Base-by-base conservation (phyloP, 345 rosid species). In the Citrus sinensis region DNA sequence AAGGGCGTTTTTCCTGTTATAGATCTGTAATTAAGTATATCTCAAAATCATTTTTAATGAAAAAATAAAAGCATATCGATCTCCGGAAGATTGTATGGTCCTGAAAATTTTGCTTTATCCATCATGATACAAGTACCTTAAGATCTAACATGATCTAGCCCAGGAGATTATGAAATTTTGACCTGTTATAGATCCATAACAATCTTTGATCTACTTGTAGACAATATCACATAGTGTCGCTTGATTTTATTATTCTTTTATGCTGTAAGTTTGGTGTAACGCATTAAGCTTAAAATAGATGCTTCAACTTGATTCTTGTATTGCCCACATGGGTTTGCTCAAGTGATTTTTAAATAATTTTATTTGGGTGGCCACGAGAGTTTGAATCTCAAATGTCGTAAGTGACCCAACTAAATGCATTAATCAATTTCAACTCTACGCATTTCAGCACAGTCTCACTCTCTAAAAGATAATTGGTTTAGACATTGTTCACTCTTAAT, bases 271-370 rank as follows among this genome's bases (percentile, higher is more conserved):
- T 54, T 5, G 2, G 22, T 54, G 20, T 54, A 54, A 54, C 58
- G 19, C 58, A 6, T 54, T 54, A 54, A 16, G 0, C 22, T 5
- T 54, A 54, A 4, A 54, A 54, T 54, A 54, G 6, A 1, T 4
- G 7, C 22, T 54, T 54, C n/a, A 54, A 19, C 51, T 46, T 46
- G 51, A 13, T 11, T 46, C 17, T 46, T 46, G 0, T 13, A 46
- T 46, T 46, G 1, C 1, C 5, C 5, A 46, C 5, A 0, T 13
- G 5, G 1, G 1, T 11, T 46, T 13, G 0, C 0, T 2, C 17
- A 13, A 11, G 51, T 46, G 3, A 46, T 13, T 46, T 46, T 46
- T 1, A 46, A 46, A 46, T 13, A 46, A 2, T 46, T 46, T 46
- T 46, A 46, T 46, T 46, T 13, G 0, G 5, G 3, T 46, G 17